phyloP scores from a whole-genome alignment of 1,284 basidiomycete genomes.

The Apiotrichum montevideense region DNA sequence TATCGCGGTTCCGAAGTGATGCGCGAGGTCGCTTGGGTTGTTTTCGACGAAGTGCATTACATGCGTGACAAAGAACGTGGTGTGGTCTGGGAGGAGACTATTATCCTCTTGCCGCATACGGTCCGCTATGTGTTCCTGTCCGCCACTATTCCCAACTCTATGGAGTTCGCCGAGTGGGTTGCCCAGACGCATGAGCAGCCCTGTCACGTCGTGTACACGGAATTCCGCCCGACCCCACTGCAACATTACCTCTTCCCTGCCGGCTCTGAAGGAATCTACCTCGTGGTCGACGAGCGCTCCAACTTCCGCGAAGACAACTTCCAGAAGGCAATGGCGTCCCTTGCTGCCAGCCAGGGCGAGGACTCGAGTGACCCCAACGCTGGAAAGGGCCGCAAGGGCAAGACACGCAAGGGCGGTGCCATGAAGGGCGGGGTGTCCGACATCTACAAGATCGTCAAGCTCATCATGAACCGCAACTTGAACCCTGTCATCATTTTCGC shows the following conservation, averaged over 20 bases:
- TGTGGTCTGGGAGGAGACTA: conserved; percentile 72
- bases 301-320: conserved; percentile 98
- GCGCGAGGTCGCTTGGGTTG: conserved; percentile 99
- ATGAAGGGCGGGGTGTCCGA: conserved; percentile 74
- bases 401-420: conserved; percentile 81
- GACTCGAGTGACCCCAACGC: conserved; percentile 79
- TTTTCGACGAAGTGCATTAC: conserved; percentile 99
- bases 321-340: conserved; percentile 91
- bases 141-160: conserved; percentile 99
- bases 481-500: conserved; percentile 99
- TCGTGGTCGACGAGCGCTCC: conserved; percentile 96
- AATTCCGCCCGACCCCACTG: conserved; percentile 95
- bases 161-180: conserved; percentile 99
- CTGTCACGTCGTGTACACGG: conserved; percentile 98
- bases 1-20: conserved; percentile 98
- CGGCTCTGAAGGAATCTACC: conserved; percentile 88
- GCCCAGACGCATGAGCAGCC: conserved; percentile 95
- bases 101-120: conserved; percentile 90
- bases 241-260: conserved; percentile 98
- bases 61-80: conserved; percentile 88
- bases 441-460: conserved; percentile 96
- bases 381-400: conserved; percentile 77
- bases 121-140: conserved; percentile 98
- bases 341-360: conserved; percentile 79
- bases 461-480: conserved; percentile 98